These are phyloP conservation scores for Cladophialophora chaetospira DNA, from an alignment of 2,329 filamentous ascomycete genomes.

Conservation along the genomic window DNA sequence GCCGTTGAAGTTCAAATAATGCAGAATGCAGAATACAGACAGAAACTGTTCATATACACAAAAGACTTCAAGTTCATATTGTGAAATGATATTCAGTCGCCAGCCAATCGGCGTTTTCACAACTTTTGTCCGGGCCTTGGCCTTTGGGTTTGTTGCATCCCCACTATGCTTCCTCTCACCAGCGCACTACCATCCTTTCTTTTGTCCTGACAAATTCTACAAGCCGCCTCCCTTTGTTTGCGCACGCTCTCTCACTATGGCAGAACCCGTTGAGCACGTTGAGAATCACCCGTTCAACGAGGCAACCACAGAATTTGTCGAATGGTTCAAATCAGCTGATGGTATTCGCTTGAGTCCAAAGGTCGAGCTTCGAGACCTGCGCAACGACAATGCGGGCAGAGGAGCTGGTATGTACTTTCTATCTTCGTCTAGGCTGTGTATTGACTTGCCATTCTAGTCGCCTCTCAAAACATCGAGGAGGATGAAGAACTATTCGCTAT, in stretches of 20 bases:
- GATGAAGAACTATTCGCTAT: conserved; percentile 81
- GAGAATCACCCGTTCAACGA: conserved; percentile 43
- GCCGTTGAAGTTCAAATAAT: too few species aligned
- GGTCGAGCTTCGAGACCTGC: conserved; percentile 60
- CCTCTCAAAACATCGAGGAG: conserved; percentile 66
- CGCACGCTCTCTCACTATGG: conserved; percentile 1
- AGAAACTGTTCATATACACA: too few species aligned
- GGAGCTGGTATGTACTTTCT: conserved; percentile 58
- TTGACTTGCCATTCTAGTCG: conserved; percentile 48
- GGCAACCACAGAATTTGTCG: conserved; percentile 55
- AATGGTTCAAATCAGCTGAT: conserved; percentile 56
- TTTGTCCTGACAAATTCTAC: not conserved
- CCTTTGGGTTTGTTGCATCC: conserved; percentile 5
- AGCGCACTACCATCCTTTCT: not conserved
- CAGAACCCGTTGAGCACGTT: not conserved
- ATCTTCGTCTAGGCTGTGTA: not conserved
- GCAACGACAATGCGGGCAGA: conserved; percentile 58
- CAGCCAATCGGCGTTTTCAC: conserved; percentile 8
- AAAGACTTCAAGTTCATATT: too few species aligned
- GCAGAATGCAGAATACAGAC: too few species aligned
- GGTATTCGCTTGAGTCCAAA: conserved; percentile 60
- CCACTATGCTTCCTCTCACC: conserved; percentile 8
- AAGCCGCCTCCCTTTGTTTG: not conserved
- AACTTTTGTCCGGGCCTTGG: conserved; percentile 4
- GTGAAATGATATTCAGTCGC: too few species aligned